Evolutionary conservation across 371 early-diverging fungal genomes (phyloP), one percentile per base, ranked within the genome.

Genomic region (Sporodiniella umbellata): DNA sequence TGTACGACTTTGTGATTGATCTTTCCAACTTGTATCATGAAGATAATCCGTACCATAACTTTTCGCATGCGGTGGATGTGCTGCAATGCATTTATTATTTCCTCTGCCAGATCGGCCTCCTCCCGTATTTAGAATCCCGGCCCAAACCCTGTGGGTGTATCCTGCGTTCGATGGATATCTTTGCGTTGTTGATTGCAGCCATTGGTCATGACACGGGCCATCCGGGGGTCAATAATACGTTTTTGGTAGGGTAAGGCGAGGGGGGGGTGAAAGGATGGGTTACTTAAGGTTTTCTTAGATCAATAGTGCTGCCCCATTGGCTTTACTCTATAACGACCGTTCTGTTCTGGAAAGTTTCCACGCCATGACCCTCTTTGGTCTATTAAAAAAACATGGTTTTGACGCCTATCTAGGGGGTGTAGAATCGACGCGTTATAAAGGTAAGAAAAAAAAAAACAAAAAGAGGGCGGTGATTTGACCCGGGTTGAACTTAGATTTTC

Each of bases 321-420:
- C 98, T 14, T 64, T 88, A 43, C 66, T 95, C 8, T 96, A 94
- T 79, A 94, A 95, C 61, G 94, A 94, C 74, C 80, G 83, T 48
- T 88, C 94, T 2, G 89, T 94, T 3, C 82, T 98, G 8, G 98
- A 98, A 67, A 93, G 90, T 72, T 90, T 92, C 68, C 98, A 98
- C 66, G 83, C 89, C 14, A 85, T 89, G 62, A 78, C 90, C 5
- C 77, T 94, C 28, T 93, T 92, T 64, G 81, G 85, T 56, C 64
- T 96, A 3, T 79, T 98, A 74, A 78, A 83, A 38, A 80, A 80
- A 45, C 78, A 80, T 56, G 78, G 79, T 14, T 75, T 83, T 43
- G 76, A 82, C 40, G 47, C 62, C 25, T 33, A 54, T 5, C 37
- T 60, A 12, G 66, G 57, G 28, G 64, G 62, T 3, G 26, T 52